Evolutionary conservation across 306 rosid genomes (phyloP), one percentile per base, ranked within the genome.

Genomic region (Cicer arietinum): DNA sequence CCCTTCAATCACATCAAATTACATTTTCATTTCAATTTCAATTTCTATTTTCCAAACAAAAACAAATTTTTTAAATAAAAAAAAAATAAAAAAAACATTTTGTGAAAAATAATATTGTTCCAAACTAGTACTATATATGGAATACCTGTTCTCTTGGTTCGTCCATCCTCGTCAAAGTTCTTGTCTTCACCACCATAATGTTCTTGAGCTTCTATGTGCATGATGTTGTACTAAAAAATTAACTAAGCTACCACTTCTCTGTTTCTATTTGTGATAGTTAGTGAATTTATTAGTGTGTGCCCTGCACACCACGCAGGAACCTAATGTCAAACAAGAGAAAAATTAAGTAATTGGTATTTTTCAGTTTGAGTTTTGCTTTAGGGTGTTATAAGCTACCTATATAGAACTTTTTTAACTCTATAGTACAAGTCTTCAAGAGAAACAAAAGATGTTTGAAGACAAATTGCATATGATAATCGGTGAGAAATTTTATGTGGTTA

Each of bases 111-210:
- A 6, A n/a, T n/a, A 18, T 22, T 22, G 56, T 51, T 6, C 14
- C 20, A n/a, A 0, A 2, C 13, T 50, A 50, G 20, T 13, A 50
- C n/a, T n/a, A n/a, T n/a, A n/a, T n/a, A n/a, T n/a, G n/a, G n/a
- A 12, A 7, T 90, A 94, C 98, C 99, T 0, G 90, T 88, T 89
- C 99, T 82, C 52, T 86, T 89, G 74, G 7, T 3, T 42, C 93
- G 90, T 18, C 99, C 99, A 12, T 94, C 99, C 2, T 92, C 99
- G 37, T 94, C 99, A 35, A 92, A 77, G 88, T 88, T 84, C 59
- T 92, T 90, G 13, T 56, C 83, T 4, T 76, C 89, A 16, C 45
- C 73, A n/a, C 66, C 87, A 7, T 78, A 72, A 4, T 37, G 73
- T 69, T 84, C 85, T 0, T 88, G 86, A 64, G 80, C 87, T 70